A percentile compares a stretch with the other conserved stretches of the same genome.
These are phyloP conservation scores for Aspergillus novofumigatus DNA, from an alignment of 2,329 filamentous ascomycete species.

Conservation along the genomic window DNA sequence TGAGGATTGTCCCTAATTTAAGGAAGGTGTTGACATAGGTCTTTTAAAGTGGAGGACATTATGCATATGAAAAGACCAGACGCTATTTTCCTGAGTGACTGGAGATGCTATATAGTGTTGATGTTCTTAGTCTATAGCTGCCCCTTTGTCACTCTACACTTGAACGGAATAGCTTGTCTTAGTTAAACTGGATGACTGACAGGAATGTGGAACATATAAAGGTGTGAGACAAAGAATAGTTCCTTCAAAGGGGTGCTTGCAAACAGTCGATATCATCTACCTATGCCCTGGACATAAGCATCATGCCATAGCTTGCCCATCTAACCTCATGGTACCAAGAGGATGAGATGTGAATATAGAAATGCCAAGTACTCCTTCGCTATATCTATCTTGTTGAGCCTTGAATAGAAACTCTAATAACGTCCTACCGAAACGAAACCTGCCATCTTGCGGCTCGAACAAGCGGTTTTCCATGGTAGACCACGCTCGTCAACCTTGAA, in stretches of 20 bases:
- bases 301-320: not conserved
- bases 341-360: not conserved
- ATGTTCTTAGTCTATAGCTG: not conserved
- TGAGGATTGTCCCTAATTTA: not conserved
- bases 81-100: not conserved
- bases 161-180: not conserved
- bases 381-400: not conserved
- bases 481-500: slow-evolving; percentile 14
- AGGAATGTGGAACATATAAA: not conserved
- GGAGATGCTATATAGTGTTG: not conserved
- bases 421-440: not conserved
- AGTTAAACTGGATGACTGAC: not conserved
- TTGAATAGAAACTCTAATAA: not conserved
- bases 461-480: too few relatives aligned
- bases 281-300: too few relatives aligned
- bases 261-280: not conserved
- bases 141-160: not conserved
- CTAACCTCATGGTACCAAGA: not conserved
- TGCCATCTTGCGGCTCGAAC: not conserved
- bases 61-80: not conserved
- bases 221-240: not conserved
- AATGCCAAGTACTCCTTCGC: not conserved
- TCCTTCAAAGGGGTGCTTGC: not conserved
- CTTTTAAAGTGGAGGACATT: too few relatives aligned
- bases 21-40: not conserved